Percentiles rank a stretch among this genome's conserved stretches.
phyloP scores from a whole-genome alignment of 2,329 filamentous ascomycete genomes.

The Fusarium avenaceum region DNA sequence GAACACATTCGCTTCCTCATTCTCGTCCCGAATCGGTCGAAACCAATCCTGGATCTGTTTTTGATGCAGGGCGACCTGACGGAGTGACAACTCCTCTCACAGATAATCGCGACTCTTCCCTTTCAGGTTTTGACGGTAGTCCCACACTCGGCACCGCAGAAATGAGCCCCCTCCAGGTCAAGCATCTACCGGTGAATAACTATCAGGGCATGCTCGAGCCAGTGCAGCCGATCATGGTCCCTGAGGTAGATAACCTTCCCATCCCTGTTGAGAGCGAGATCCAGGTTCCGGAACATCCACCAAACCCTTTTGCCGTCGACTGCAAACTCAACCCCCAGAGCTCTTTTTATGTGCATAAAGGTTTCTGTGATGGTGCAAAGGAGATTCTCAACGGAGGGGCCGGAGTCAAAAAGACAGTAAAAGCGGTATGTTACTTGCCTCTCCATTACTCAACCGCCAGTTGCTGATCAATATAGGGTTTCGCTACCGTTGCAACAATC shows the following conservation, averaged over 20 bases:
- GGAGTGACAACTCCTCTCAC: slow-evolving; percentile 41
- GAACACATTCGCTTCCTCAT: slow-evolving; percentile 31
- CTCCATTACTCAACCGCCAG: neutral
- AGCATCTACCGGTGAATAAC: slow-evolving; percentile 28
- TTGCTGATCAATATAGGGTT: slow-evolving; percentile 53
- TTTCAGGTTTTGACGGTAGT: slow-evolving; percentile 43
- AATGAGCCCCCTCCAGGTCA: slow-evolving; percentile 39
- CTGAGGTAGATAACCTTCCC: slow-evolving; percentile 45
- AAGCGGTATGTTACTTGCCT: slow-evolving; percentile 56
- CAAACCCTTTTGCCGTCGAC: slow-evolving; percentile 49
- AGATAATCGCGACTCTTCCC: slow-evolving; percentile 40
- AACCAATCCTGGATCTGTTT: slow-evolving; percentile 46
- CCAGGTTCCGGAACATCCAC: slow-evolving; percentile 22
- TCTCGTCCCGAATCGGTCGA: slow-evolving; percentile 48
- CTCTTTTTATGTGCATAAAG: slow-evolving; percentile 67
- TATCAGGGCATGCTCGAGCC: slow-evolving; percentile 34
- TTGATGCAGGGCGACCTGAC: slow-evolving; percentile 41
- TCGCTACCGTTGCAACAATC: slow-evolving; percentile 58
- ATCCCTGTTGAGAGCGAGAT: slow-evolving; percentile 47
- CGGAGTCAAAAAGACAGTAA: slow-evolving; percentile 65
- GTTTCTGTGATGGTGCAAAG: slow-evolving; percentile 68
- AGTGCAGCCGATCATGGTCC: slow-evolving; percentile 9
- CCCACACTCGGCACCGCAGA: slow-evolving; percentile 46
- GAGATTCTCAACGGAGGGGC: slow-evolving; percentile 63
- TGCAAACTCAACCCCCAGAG: slow-evolving; percentile 61